A percentile compares a stretch with the other conserved stretches of the same genome.
Conservation (phyloP, 176 grass and related monocot species). For the Melocanna baccifera region DNA sequence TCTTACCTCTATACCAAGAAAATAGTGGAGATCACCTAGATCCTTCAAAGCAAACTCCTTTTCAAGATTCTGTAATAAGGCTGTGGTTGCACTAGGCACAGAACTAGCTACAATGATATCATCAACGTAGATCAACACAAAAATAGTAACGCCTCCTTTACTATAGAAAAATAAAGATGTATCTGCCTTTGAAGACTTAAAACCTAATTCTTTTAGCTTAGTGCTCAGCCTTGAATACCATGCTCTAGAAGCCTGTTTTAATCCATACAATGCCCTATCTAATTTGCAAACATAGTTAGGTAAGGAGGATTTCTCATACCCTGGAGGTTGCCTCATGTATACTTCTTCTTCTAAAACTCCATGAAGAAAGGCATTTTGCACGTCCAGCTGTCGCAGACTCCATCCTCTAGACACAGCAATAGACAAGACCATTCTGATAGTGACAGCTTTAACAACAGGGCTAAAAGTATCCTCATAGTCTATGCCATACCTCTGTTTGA, state of each 20-base stretch:
- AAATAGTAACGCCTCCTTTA: background rate
- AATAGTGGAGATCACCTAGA: background rate
- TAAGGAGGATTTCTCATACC: background rate
- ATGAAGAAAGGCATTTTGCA: too few species aligned
- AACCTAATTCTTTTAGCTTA: background rate
- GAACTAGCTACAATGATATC: background rate
- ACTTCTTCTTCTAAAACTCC: too few species aligned
- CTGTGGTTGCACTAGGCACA: background rate
- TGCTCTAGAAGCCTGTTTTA: background rate
- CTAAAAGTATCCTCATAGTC: too few species aligned
- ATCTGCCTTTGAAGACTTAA: background rate
- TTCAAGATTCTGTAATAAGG: background rate
- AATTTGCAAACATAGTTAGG: background rate
- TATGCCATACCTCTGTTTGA: too few species aligned
- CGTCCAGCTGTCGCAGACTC: too few species aligned
- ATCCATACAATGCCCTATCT: background rate
- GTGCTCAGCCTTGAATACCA: too few species aligned
- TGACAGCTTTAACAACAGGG: too few species aligned
- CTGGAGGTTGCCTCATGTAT: background rate
- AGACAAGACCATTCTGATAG: too few species aligned
- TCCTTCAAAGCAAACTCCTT: background rate
- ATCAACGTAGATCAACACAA: background rate
- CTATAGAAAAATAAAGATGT: background rate
- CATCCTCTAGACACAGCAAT: too few species aligned
- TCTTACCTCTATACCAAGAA: background rate